Base-by-base conservation (phyloP, 495 filamentous ascomycete genomes). In the Astrocystis sublimbata region DNA sequence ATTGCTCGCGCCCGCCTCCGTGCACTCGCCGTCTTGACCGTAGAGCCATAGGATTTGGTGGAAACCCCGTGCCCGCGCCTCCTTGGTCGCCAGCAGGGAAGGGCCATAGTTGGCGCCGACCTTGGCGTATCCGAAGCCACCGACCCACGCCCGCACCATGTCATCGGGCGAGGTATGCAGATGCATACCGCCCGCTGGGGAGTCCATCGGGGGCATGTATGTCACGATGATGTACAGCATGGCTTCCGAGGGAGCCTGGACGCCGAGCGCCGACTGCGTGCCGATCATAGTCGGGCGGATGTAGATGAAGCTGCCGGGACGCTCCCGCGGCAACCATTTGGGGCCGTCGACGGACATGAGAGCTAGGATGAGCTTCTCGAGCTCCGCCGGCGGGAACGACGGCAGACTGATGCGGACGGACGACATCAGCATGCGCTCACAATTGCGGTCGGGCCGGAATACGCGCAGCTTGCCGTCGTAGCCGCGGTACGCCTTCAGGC, bases 31-130 rank as follows among this genome's bases (percentile, higher is more conserved):
- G 43, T 92, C 78, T 46, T 81, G 73, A 2, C 89, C 91, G 64
- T 93, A 92, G 51, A 97, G 81, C 92, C 92, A 97, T n/a, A 97
- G 83, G 31, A 96, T 88, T 80, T 96, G 92, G 67, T 92, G 83
- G 65, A 86, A 96, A 3, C 92, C 92, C 57, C 81, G 72, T 10
- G 76, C 79, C 58, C 82, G 76, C 7, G 92, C 92, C 71, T 91
- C 87, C 38, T 81, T 78, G 43, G 92, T 91, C 2, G 91, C 88
- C 59, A 89, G 81, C 41, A 97, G 78, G 24, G 81, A 85, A 6
- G 92, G 92, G 0, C 92, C 92, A 72, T 97, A 96, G 79, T 97
- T 97, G 26, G 92, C 92, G 47, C 92, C 92, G 10, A 97, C 85
- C 76, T 97, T 96, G 50, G 91, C 91, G 65, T 87, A 92, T 0